Evolutionary conservation across 2,329 filamentous ascomycete genomes (phyloP), one percentile per base, ranked within the genome.

Genomic region (Mollisiaceae sp.): DNA sequence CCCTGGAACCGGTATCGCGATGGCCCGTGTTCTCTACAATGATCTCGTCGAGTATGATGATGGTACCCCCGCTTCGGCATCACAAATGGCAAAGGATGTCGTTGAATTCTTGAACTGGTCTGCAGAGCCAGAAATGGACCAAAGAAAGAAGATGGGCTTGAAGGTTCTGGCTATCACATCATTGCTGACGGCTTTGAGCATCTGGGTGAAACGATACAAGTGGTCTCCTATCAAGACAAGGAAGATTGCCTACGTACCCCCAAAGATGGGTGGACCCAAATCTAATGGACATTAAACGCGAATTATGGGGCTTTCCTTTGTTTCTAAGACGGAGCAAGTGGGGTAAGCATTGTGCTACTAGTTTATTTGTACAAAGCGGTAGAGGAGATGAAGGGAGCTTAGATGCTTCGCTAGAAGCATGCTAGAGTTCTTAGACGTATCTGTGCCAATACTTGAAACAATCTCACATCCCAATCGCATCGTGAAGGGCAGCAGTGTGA

Each of bases 201-300:
- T 99, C 75, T 99, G 94, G 93, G 91, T 98, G 72, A 99, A 99
- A 91, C 90, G 94, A 84, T 99, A 99, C 90, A 99, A 98, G 89
- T 99, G 95, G 95, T 86, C 93, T 67, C 89, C 91, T 76, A 83
- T 99, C 80, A 99, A 99, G 91, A 91, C 93, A 75, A 90, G 95
- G 78, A 97, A 98, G 90, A 83, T 98, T 75, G 85, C 89, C 74
- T 97, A 97, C 83, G 91, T 89, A 78, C 92, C 93, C 70, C 93
- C 93, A 63, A 83, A 68, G 50, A 67, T 70, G 59, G 71, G 69
- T 20, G 69, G 67, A 41, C 39, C 62, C 20, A 62, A 36, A 50
- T 39, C 50, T 36, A 63, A 65, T 50, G 65, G 67, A 50, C 72
- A 74, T 60, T 75, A 70, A 67, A 67, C 62, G 61, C 63, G 58